Base-by-base conservation (phyloP, 495 filamentous ascomycete genomes). In the Apiosordaria backusii region DNA sequence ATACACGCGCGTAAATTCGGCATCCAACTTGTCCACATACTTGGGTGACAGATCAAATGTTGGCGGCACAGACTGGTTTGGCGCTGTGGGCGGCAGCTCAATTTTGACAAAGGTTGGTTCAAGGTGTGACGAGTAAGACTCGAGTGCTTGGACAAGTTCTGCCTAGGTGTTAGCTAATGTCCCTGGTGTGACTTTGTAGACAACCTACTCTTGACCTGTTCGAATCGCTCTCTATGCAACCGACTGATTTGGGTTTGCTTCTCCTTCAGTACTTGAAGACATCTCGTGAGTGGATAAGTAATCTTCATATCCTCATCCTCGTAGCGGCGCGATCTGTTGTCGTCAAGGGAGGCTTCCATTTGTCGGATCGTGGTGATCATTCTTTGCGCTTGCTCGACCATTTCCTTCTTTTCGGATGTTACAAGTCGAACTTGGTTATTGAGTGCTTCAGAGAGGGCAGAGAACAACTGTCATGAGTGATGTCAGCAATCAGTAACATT, bases 91-190 rank as follows among this genome's bases (percentile, higher is more conserved):
- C 5, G 96, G 95, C 23, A 98, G 83, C 13, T 85, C 81, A 70
- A 98, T 86, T 68, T 86, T 83, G 67, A 98, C 84, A 72, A 96
- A 96, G 4, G 88, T 88, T 19, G 90, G 75, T 76, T 99, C 95
- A 45, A 99, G 90, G 74, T 97, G 94, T 18, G 90, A 92, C 0
- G 95, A 93, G 72, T 97, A 98, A 52, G 93, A 96, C 74, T 97
- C 89, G 16, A 99, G 88, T 1, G 93, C 94, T 76, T 94, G 87
- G 10, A 92, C 92, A 65, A 99, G 87, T 82, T 96, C 93, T 97
- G 70, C 22, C 13, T 13, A 7, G 7, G 19, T 35, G 62, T 77
- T 67, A 76, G 66, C 26, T 7, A 10, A 19, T 4, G 53, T 5
- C 19, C 23, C 58, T 70, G 16, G 7, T n/a, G 52, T 15, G 52